Base-by-base conservation (phyloP, 2,329 filamentous ascomycete species). In the Nemania serpens region DNA sequence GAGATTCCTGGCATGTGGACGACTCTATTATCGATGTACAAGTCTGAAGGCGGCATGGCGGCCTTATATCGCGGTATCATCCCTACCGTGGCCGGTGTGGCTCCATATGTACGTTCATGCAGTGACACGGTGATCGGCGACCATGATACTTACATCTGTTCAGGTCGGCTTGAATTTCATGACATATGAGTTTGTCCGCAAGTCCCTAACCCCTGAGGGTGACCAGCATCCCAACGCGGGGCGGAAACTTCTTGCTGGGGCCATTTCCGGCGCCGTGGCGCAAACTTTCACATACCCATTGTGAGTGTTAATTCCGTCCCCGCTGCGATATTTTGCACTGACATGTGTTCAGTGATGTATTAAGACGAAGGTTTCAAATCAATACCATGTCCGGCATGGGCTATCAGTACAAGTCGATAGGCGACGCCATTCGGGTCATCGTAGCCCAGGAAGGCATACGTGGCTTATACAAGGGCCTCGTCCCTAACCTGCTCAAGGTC, bases 311-410 rank as follows among this genome's bases (percentile, higher is more conserved):
- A 37, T 48, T 20, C n/a, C 5, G 2, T 22, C 33, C 43, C 20
- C 11, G 18, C 41, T n/a, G 20, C 34, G 5, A 5, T 12, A 17
- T 41, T 4, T 7, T 46, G 20, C 64, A 70, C 73, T 74, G 62
- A 73, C 33, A 53, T 17, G 5, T 49, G 12, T 9, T 15, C 63
- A 95, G 91, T 74, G 93, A 97, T 74, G 94, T 99, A 2, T 82
- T 99, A 56, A 91, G 95, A 34, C 88, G 95, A 62, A 87, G 95
- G 52, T 99, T 99, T 75, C 95, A 99, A 74, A 95, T 99, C 79
- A 99, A 99, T 78, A 97, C 95, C 55, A 99, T 99, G 95, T 92
- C 91, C 49, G 95, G 95, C 53, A 94, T 99, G 88, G 95, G 95
- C 52, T 98, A 97, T 77, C 87, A 94, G 74, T 99, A 99, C 80